Percentiles rank a stretch among this genome's conserved stretches.
These are phyloP conservation scores for Chiua virens DNA, from an alignment of 768 basidiomycete genomes.

Conservation along the genomic window DNA sequence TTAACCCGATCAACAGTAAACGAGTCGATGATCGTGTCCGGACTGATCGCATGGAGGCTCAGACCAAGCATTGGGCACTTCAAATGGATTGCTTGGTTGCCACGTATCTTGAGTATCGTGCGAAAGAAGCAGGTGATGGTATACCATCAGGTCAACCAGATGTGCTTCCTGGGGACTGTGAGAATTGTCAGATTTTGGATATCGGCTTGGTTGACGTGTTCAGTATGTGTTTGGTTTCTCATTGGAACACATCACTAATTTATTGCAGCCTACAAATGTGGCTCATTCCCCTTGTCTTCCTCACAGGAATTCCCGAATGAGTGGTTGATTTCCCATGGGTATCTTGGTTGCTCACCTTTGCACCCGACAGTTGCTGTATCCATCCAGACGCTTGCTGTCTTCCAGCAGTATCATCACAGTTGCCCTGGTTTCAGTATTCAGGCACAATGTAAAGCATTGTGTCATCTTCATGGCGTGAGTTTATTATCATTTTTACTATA, in stretches of 20 bases:
- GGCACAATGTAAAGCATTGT: not conserved
- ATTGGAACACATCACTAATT: too few species aligned
- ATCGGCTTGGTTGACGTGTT: not conserved
- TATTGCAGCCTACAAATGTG: too few species aligned
- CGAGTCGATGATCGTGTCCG: not conserved
- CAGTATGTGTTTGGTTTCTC: not conserved
- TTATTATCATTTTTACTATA: too few species aligned
- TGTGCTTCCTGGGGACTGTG: too few species aligned
- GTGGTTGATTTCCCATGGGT: constrained; percentile 4
- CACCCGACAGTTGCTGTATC: constrained; percentile 13
- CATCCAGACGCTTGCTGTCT: constrained; percentile 6
- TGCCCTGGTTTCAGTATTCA: constrained; percentile 12
- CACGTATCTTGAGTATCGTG: too few species aligned
- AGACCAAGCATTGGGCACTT: constrained; percentile 16
- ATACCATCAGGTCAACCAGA: too few species aligned
- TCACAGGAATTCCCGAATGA: constrained; percentile 8
- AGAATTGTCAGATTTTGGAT: not conserved
- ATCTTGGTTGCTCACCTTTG: constrained; percentile 8
- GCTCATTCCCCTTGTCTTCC: too few species aligned
- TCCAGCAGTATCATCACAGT: not conserved
- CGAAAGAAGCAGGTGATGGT: too few species aligned
- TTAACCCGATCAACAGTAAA: too few species aligned
- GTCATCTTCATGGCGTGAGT: not conserved
- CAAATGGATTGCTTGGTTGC: constrained; percentile 10
- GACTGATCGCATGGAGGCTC: constrained; percentile 14